Conservation (phyloP, 768 basidiomycete species). For the Termitomyces sp. region DNA sequence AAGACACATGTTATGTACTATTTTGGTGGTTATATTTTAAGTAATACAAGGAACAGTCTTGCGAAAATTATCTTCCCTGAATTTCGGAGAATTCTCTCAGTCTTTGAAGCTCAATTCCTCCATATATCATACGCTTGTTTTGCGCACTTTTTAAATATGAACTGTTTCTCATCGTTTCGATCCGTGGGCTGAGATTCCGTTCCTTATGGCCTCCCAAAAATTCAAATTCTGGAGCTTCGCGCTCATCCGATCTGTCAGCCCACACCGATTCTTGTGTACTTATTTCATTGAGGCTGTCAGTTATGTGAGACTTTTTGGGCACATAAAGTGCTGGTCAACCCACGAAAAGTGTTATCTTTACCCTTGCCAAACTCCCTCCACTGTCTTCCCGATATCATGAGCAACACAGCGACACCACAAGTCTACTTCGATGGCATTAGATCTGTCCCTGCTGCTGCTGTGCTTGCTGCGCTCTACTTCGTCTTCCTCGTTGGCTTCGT, state of each 20-base stretch:
- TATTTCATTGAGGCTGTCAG: background rate
- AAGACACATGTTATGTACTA: background rate
- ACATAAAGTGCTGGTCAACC: background rate
- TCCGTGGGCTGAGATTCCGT: background rate
- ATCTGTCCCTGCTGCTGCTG: conserved; percentile 4
- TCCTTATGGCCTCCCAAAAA: background rate
- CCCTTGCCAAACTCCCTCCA: background rate
- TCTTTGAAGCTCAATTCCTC: too few species aligned
- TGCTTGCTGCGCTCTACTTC: conserved; percentile 2
- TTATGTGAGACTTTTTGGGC: background rate
- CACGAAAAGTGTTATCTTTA: background rate
- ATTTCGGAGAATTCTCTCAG: too few species aligned
- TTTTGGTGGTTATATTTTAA: background rate
- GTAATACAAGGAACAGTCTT: background rate
- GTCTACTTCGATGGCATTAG: background rate
- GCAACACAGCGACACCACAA: background rate
- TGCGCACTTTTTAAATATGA: too few species aligned
- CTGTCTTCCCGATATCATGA: background rate
- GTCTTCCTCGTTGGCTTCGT: background rate
- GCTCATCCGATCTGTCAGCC: background rate
- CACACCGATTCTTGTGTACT: background rate
- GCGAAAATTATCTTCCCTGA: too few species aligned
- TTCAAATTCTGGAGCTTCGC: too few species aligned
- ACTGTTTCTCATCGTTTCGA: too few species aligned
- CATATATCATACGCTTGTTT: too few species aligned